Evolutionary conservation across 805 yeast species (phyloP), one percentile per base, ranked within the genome.

Genomic region (Lachancea quebecensis): DNA sequence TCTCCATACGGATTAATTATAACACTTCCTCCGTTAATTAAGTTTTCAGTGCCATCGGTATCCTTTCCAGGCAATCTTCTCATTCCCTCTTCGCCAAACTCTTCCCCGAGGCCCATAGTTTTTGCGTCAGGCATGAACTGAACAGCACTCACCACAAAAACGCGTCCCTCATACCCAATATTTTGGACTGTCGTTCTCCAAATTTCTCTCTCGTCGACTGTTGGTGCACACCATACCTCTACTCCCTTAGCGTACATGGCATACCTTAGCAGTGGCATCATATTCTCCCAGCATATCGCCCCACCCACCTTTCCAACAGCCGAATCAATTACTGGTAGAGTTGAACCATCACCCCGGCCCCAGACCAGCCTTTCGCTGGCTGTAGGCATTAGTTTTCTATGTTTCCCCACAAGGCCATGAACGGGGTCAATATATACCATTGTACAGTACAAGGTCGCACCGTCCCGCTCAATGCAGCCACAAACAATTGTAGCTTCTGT

Each of bases 331-430:
- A 66, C 68, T 3, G 67, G 64, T 39, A 72, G 50, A 2, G 74
- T 70, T 4, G 73, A 68, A 3, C 77, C 77, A 45, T 71, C 75
- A 32, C 76, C 76, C 41, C 65, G 66, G 1, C 73, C 74, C 75
- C 75, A 72, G 10, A 71, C 57, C 36, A 71, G 56, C 34, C 74
- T 61, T 54, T 72, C 77, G 18, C 67, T 57, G 12, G 71, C 75
- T 4, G 76, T 71, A 34, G 76, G 76, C 56, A 66, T 54, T 46
- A 70, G 54, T 48, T 72, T 72, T 28, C 77, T 60, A 51, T 71
- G 76, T 47, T 70, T 70, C 2, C 64, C 72, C 21, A 65, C 66
- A 38, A 62, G 64, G 0, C 74, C 74, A 35, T 48, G 37, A 21
- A 44, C 51, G 10, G 73, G 70, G 45, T 69, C 73, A 35, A 72